Evolutionary conservation across 2,329 filamentous ascomycete species (phyloP).

Genomic region (Fusarium falciforme): DNA sequence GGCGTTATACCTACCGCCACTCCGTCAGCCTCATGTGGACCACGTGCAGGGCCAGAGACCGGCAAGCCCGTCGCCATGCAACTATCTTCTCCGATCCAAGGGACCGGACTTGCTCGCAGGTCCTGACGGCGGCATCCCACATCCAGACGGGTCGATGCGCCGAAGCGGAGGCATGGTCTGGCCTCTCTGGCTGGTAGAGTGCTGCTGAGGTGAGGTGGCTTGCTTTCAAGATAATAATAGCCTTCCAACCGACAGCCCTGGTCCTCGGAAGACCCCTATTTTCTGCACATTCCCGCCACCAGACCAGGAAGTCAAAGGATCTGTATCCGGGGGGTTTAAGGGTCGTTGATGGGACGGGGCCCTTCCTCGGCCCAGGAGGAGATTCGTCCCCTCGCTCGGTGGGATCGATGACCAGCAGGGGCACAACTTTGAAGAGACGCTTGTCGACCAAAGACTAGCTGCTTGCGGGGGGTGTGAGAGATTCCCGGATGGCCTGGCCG

Average conservation of each 20-base stretch:
- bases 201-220: neutral
- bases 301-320: neutral
- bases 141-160: constrained; percentile 11
- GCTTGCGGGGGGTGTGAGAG: neutral
- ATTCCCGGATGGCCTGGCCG: neutral
- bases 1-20: neutral
- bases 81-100: constrained; percentile 5
- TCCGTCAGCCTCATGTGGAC: constrained; percentile 23
- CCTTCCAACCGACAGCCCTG: neutral
- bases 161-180: constrained; percentile 3
- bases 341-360: neutral
- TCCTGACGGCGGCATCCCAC: constrained; percentile 8
- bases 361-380: neutral
- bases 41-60: constrained; percentile 11
- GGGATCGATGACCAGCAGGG: neutral
- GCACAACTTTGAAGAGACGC: neutral
- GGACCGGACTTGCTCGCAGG: neutral
- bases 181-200: neutral
- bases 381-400: neutral
- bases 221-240: constrained; percentile 25
- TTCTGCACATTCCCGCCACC: constrained; percentile 12
- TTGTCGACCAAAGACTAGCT: neutral
- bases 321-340: neutral
- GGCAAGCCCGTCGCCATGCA: constrained; percentile 13
- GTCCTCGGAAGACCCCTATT: neutral